These are phyloP conservation scores for Berberis thunbergii DNA, from an alignment of 164 flowering plant species.

Conservation along the genomic window DNA sequence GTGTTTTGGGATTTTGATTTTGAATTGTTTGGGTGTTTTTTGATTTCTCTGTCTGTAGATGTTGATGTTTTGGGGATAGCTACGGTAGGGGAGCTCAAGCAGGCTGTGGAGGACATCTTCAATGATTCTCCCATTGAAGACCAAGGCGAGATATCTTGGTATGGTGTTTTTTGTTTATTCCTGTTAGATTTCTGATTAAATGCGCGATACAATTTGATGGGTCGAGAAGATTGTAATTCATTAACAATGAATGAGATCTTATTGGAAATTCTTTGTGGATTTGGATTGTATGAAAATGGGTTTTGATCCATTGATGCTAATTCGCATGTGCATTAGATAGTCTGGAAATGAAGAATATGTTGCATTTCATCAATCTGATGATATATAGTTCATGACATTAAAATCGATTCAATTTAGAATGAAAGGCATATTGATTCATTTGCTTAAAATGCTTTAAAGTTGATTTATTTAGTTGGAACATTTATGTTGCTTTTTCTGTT, in stretches of 20 bases:
- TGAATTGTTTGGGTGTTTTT: background rate
- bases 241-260: background rate
- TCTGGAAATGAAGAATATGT: background rate
- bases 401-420: no score
- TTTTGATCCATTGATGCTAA: background rate
- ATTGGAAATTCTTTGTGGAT: background rate
- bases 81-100: constrained; percentile 53
- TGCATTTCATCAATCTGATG: no score
- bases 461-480: background rate
- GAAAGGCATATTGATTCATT: no score
- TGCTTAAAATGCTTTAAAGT: background rate
- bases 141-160: constrained; percentile 72
- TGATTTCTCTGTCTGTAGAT: constrained; percentile 25
- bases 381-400: no score
- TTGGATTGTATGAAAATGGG: background rate
- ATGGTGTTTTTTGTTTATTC: constrained; percentile 6
- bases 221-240: background rate
- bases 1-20: constrained; percentile 1
- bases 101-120: constrained; percentile 66
- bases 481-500: background rate
- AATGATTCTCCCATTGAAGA: constrained; percentile 38
- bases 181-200: background rate
- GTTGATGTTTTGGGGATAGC: constrained; percentile 50
- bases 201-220: background rate
- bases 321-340: background rate